Evolutionary conservation across 441 rosid genomes (phyloP).

Genomic region (Mallotus repandus): DNA sequence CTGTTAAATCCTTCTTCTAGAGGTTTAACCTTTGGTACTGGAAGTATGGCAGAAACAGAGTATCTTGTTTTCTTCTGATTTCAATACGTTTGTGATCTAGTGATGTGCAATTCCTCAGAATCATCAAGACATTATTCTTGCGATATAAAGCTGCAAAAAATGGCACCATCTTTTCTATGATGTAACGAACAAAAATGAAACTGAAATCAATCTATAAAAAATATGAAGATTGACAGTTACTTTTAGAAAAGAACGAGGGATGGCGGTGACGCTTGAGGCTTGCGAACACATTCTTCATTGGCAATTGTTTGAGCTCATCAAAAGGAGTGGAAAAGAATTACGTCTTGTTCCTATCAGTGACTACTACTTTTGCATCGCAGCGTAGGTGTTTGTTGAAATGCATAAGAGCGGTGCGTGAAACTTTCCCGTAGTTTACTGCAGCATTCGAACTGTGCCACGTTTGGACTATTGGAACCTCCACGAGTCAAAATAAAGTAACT

Average conservation of each 20-base stretch:
- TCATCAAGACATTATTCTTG: constrained; percentile 23
- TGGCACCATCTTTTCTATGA: neutral
- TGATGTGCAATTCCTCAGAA: constrained; percentile 24
- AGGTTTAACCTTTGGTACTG: constrained; percentile 48
- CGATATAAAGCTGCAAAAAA: constrained; percentile 39
- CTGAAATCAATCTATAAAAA: neutral
- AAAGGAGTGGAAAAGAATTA: neutral
- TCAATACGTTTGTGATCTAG: constrained; percentile 25
- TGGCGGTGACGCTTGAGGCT: constrained; percentile 59
- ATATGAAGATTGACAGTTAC: constrained; percentile 26
- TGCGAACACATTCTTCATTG: constrained; percentile 65
- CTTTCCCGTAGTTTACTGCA: too few relatives aligned
- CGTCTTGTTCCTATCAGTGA: constrained; percentile 26
- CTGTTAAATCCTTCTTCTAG: neutral
- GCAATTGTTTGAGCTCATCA: constrained; percentile 26
- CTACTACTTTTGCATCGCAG: neutral
- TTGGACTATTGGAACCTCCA: too few relatives aligned
- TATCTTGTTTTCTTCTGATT: constrained; percentile 24
- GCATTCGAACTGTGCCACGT: too few relatives aligned
- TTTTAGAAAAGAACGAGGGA: constrained; percentile 32
- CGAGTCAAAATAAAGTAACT: too few relatives aligned
- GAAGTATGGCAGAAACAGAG: constrained; percentile 29
- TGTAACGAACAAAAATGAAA: neutral
- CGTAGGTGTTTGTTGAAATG: constrained; percentile 45
- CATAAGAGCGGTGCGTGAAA: constrained; percentile 15